Base-by-base conservation (phyloP, 805 yeast genomes). In the Starmerella cellae region DNA sequence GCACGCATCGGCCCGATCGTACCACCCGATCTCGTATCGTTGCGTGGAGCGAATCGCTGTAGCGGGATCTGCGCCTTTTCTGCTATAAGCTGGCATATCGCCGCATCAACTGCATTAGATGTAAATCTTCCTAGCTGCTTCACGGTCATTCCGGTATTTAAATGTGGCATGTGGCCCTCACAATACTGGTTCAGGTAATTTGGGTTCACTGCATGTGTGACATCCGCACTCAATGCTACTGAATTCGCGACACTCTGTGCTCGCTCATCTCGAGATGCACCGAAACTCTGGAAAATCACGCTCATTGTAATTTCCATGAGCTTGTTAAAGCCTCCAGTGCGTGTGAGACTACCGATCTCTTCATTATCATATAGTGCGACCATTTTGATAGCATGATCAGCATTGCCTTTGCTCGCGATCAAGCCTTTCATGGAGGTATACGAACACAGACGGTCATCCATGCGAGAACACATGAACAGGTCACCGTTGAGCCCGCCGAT, bases 171-270 rank as follows among this genome's bases (percentile, higher is more conserved):
- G 60, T 87, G 94, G 49, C 73, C 67, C 23, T 73, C 60, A 58
- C 88, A 95, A 61, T 91, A 81, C 53, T 73, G 73, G 42, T 70
- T 71, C 4, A 73, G 63, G 61, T 87, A 88, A 61, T 88, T 88
- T 47, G 98, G 98, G 61, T 88, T 95, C 31, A 87, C 80, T 27
- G 95, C 97, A 59, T 88, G 98, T 2, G 97, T 95, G 74, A 85
- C 91, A 60, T 88, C 98, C 0, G 95, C 82, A 0, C 96, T 85
- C 38, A 91, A 61, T 51, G 88, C 71, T 60, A 91, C 83, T 1
- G 96, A 84, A 58, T 79, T 79, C 13, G 62, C 53, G n/a, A 31
- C 30, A 27, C 61, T 61, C 14, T 60, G 52, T 28, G 37, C 46
- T 2, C 65, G 66, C 39, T 69, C 65, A 32, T 66, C 65, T 24